Evolutionary conservation across 345 rosid species (phyloP), one percentile per base, ranked within the genome.

Genomic region (Melaleuca alternifolia): DNA sequence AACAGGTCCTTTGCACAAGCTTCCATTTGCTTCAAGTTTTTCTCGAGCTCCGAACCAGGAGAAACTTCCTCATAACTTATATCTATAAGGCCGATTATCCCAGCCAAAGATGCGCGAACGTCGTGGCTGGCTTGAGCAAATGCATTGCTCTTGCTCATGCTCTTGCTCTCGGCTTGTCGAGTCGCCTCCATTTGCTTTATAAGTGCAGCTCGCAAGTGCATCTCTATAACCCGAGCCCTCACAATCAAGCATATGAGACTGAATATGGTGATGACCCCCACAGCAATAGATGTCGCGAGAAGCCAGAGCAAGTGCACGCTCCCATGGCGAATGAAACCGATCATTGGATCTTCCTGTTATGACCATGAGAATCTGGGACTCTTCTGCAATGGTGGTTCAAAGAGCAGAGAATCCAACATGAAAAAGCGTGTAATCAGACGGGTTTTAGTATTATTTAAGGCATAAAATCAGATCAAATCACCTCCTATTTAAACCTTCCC

Each of bases 71-170:
- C 83, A 52, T 88, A 86, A 79, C 92, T 90, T 57, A 93, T 12
- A 23, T 93, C 92, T 33, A 95, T 93, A 62, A 93, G 87, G 56
- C 95, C 96, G 7, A 87, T 91, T 57, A 97, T 92, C 26, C 92
- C 94, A 1, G 98, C 96, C 41, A 97, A 87, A 4, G 93, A 86
- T 6, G 94, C 92, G 0, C 98, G 92, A 88, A 96, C 93, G 75
- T 97, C 98, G 28, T 97, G 99, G 89, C 95, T 95, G 26, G 97
- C 98, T 33, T 86, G 91, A 54, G 97, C 94, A 79, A 95, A 93
- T 3, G 95, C 97, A 50, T 87, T 88, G 88, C 94, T 94, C 92
- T 94, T 97, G 86, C 93, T 94, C 94, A 92, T 94, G 84, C 95
- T 94, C 85, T 96, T 96, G 83, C 94, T 86, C 90, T 94, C 93